phyloP scores from a whole-genome alignment of 2,329 filamentous ascomycete genomes.

The Ophiostoma quercus region DNA sequence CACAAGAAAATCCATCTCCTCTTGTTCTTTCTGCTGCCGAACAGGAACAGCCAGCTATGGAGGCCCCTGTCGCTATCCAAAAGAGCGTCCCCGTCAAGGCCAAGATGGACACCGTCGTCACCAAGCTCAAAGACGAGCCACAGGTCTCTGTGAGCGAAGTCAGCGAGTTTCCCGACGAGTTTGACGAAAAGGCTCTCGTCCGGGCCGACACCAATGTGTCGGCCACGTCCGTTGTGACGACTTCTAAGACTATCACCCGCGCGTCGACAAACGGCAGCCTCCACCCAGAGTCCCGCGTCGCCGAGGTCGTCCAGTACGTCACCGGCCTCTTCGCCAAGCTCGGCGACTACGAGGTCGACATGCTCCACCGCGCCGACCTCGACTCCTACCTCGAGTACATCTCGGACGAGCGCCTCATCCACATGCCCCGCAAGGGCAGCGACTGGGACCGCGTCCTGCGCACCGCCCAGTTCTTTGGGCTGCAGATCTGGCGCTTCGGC shows the following conservation, averaged over 20 bases:
- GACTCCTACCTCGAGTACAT: slow-evolving; percentile 37
- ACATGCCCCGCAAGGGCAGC: slow-evolving; percentile 40
- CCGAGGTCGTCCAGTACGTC: slow-evolving; percentile 23
- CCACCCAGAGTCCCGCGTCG: slow-evolving; percentile 19
- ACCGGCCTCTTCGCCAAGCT: slow-evolving; percentile 29
- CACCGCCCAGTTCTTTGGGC: slow-evolving; percentile 40
- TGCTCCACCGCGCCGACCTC: slow-evolving; percentile 31
- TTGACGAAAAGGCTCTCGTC: neutral
- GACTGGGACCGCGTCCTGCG: slow-evolving; percentile 40
- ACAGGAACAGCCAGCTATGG: neutral
- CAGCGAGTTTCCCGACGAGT: neutral
- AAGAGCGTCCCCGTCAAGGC: neutral
- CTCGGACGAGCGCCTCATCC: slow-evolving; percentile 38
- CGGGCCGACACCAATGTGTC: neutral
- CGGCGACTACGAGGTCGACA: slow-evolving; percentile 31
- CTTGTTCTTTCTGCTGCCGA: neutral
- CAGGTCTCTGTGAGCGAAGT: neutral
- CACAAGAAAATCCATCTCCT: neutral
- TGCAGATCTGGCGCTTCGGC: slow-evolving; percentile 38
- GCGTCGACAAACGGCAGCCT: slow-evolving; percentile 11
- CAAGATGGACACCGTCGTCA: neutral
- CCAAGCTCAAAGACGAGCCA: neutral
- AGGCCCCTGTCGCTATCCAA: neutral
- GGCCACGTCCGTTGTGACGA: neutral
- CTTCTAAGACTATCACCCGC: neutral